phyloP scores from a whole-genome alignment of 306 rosid genomes.

The Rosa multiflora region DNA sequence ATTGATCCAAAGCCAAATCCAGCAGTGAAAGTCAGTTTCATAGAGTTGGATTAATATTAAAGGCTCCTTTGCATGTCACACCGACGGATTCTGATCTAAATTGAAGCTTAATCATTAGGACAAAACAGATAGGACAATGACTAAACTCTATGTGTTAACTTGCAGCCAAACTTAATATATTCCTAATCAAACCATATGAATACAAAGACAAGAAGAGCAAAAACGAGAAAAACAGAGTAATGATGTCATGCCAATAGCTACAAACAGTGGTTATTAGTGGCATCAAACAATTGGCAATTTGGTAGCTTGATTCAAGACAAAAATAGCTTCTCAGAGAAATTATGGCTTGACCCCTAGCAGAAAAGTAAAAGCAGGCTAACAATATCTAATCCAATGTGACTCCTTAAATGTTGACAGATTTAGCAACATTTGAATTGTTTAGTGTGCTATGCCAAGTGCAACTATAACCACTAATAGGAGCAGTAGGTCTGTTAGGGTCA shows the following conservation, averaged over 20 bases:
- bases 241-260: conserved; percentile 8
- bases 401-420: background rate
- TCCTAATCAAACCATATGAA: conserved; percentile 15
- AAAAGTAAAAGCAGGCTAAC: background rate
- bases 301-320: background rate
- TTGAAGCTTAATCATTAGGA: conserved; percentile 5
- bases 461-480: background rate
- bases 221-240: background rate
- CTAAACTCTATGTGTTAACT: background rate
- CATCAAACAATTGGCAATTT: conserved; percentile 6
- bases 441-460: background rate
- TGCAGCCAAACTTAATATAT: background rate
- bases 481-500: background rate
- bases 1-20: conserved; percentile 5
- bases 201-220: conserved; percentile 7
- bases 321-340: background rate
- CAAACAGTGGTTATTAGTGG: conserved; percentile 10
- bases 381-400: conserved; percentile 4
- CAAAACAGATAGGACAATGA: conserved; percentile 16
- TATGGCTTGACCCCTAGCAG: background rate
- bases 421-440: background rate
- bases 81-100: background rate
- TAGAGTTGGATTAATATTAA: background rate
- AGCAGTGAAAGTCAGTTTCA: background rate
- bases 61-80: background rate